phyloP scores from a whole-genome alignment of 306 rosid genomes.

The Prosopis cineraria region DNA sequence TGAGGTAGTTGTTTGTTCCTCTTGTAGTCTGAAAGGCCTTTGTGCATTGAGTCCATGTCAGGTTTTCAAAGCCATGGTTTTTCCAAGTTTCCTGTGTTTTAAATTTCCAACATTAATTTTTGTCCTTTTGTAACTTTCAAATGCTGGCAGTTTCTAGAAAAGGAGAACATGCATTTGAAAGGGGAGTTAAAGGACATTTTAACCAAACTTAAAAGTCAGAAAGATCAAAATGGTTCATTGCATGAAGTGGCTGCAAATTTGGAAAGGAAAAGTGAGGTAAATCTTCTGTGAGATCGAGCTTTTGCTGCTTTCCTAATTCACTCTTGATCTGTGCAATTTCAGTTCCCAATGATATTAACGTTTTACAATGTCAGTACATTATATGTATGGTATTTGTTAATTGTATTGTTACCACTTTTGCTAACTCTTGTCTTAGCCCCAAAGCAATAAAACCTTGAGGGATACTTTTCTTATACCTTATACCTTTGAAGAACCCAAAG shows the following conservation, averaged over 20 bases:
- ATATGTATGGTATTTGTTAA: not conserved
- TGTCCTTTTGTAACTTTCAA: slow-evolving; percentile 5
- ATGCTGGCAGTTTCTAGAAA: slow-evolving; percentile 53
- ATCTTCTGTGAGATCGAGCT: not conserved
- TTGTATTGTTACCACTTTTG: not conserved
- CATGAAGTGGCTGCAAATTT: slow-evolving; percentile 47
- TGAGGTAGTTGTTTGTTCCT: slow-evolving; percentile 58
- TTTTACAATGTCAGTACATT: not conserved
- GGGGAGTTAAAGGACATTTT: slow-evolving; percentile 46
- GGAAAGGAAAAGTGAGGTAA: slow-evolving; percentile 61
- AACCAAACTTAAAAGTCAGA: slow-evolving; percentile 49
- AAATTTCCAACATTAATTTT: not conserved
- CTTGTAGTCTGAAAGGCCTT: not conserved
- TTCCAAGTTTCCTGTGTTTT: not conserved
- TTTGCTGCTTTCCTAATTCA: not conserved
- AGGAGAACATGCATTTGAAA: slow-evolving; percentile 51
- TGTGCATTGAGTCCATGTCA: slow-evolving; percentile 3
- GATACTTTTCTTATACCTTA: not conserved
- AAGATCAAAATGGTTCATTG: slow-evolving; percentile 50
- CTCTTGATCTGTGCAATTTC: not conserved
- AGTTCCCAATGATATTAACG: not conserved
- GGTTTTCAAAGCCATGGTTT: not conserved
- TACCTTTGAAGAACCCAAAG: not conserved
- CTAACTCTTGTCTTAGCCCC: not conserved
- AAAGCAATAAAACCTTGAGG: not conserved